These are phyloP conservation scores for Berberis thunbergii DNA, from an alignment of 164 flowering plant genomes.

Conservation along the genomic window DNA sequence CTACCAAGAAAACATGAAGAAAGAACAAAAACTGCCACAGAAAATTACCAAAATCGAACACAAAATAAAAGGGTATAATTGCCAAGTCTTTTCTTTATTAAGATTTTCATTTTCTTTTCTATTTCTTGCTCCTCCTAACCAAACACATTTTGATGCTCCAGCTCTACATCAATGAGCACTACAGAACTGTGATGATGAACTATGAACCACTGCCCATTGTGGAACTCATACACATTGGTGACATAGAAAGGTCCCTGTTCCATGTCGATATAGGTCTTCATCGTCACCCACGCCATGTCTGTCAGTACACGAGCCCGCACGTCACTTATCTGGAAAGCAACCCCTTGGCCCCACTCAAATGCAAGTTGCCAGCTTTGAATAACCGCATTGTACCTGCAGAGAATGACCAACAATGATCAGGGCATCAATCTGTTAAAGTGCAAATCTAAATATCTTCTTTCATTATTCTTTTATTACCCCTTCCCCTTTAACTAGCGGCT, in stretches of 20 bases:
- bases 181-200: conserved; percentile 90
- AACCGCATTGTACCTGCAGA: conserved; percentile 60
- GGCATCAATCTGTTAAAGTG: no score
- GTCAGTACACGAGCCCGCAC: conserved; percentile 68
- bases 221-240: conserved; percentile 79
- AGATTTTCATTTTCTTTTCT: neutral
- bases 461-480: no score
- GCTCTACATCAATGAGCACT: conserved; percentile 29
- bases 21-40: no score
- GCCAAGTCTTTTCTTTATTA: neutral
- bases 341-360: conserved; percentile 53
- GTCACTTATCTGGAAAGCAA: conserved; percentile 64
- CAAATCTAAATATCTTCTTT: no score
- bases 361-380: conserved; percentile 72
- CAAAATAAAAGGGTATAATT: neutral
- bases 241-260: conserved; percentile 57
- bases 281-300: conserved; percentile 95
- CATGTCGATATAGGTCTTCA: conserved; percentile 59
- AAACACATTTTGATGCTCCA: conserved; percentile 36
- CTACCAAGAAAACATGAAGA: no score
- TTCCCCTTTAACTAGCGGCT: no score
- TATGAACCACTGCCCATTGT: conserved; percentile 73
- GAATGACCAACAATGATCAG: neutral
- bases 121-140: conserved; percentile 1
- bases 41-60: no score